phyloP scores from a whole-genome alignment of 2,329 filamentous ascomycete species.

The Epichloe brachyelytri region DNA sequence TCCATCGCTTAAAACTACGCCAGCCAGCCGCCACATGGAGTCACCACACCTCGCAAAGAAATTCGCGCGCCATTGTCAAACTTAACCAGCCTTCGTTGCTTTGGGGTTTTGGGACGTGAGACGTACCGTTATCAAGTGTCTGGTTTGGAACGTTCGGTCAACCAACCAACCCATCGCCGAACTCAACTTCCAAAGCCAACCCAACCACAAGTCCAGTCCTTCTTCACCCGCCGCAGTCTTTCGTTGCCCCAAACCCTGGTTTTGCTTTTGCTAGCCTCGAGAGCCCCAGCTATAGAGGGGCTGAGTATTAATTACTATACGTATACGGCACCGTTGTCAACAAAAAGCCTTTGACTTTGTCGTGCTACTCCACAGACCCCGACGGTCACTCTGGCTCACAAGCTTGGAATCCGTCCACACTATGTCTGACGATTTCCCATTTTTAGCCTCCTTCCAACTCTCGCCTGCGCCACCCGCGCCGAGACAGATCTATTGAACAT shows the following conservation, averaged over 20 bases:
- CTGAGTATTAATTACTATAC: neutral
- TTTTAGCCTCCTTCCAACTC: neutral
- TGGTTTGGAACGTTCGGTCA: too few species aligned
- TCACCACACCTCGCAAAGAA: too few species aligned
- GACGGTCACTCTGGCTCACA: neutral
- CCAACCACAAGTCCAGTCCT: neutral
- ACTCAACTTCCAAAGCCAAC: neutral
- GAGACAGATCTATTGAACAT: constrained; percentile 3
- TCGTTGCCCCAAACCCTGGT: neutral
- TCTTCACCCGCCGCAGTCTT: neutral
- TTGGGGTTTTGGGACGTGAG: too few species aligned
- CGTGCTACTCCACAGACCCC: neutral
- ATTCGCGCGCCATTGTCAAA: too few species aligned
- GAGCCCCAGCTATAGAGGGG: neutral
- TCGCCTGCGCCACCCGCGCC: neutral
- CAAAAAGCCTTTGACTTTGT: too few species aligned
- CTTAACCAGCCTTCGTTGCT: too few species aligned
- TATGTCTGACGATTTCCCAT: neutral
- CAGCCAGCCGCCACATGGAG: too few species aligned
- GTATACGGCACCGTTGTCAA: too few species aligned
- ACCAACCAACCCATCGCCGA: too few species aligned
- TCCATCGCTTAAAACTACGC: too few species aligned
- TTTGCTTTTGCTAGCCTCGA: neutral
- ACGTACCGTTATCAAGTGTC: too few species aligned
- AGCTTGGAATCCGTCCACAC: neutral